Evolutionary conservation across 805 yeast genomes (phyloP).

Genomic region (Wickerhamiella vanderwaltii): DNA sequence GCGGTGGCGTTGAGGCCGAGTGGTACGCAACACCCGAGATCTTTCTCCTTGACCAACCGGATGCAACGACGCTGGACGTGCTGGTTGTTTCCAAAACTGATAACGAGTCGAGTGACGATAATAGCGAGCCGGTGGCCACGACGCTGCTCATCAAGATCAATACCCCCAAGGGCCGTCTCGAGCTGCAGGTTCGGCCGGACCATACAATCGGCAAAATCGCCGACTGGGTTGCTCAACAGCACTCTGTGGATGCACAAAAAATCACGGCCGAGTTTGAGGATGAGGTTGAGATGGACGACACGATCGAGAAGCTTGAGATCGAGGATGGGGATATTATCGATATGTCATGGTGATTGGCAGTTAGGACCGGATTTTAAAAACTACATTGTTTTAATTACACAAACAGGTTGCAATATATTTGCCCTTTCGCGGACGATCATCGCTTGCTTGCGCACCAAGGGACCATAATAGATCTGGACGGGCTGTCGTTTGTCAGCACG

Average conservation of each 20-base stretch:
- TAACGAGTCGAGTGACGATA: not conserved
- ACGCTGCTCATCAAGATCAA: not conserved
- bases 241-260: not conserved
- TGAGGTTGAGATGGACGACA: not conserved
- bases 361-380: no score
- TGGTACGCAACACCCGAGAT: slow-evolving; percentile 10
- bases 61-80: not conserved
- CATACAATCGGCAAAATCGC: slow-evolving; percentile 2
- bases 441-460: no score
- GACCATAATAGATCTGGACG: no score
- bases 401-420: no score
- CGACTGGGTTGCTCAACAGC: not conserved
- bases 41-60: slow-evolving; percentile 1
- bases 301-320: slow-evolving; percentile 3
- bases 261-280: slow-evolving; percentile 8
- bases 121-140: not conserved
- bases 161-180: not conserved
- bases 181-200: not conserved
- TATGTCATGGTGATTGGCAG: slow-evolving; percentile 5
- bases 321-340: slow-evolving; percentile 10
- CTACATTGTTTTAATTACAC: no score
- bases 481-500: slow-evolving; percentile 3
- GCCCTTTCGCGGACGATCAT: no score
- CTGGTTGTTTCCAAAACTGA: not conserved
- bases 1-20: not conserved